Percentiles rank a stretch among this genome's conserved stretches.
Conservation (phyloP, 495 filamentous ascomycete species). For the Neurospora sp. region DNA sequence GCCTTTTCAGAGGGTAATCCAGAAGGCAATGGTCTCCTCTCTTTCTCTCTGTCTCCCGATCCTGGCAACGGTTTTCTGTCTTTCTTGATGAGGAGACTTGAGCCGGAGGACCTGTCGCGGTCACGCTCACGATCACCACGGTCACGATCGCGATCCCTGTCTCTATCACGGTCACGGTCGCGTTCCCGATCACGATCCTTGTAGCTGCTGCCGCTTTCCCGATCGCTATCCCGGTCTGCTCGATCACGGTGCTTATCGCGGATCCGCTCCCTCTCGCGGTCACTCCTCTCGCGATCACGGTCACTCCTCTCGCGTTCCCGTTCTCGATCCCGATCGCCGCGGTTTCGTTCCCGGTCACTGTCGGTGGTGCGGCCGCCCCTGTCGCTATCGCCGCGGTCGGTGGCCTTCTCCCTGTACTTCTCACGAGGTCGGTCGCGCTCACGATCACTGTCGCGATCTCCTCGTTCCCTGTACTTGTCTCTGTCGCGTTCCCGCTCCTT, state of each 20-base stretch:
- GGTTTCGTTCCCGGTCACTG: not conserved
- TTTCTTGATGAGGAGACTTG: not conserved
- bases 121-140: not conserved
- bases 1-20: not conserved
- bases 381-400: not conserved
- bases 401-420: not conserved
- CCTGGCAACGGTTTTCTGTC: not conserved
- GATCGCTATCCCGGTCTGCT: not conserved
- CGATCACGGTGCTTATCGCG: not conserved
- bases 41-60: not conserved
- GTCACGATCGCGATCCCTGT: not conserved
- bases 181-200: not conserved
- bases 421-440: not conserved
- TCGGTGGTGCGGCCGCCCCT: not conserved
- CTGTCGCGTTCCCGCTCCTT: not conserved
- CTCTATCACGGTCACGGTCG: not conserved
- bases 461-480: not conserved
- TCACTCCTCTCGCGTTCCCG: not conserved
- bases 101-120: not conserved
- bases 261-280: not conserved
- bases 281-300: not conserved
- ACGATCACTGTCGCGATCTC: not conserved
- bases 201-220: not conserved
- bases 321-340: not conserved
- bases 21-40: constrained; percentile 1